Evolutionary conservation across 768 basidiomycete genomes (phyloP).

Genomic region (Tulasnella sp.): DNA sequence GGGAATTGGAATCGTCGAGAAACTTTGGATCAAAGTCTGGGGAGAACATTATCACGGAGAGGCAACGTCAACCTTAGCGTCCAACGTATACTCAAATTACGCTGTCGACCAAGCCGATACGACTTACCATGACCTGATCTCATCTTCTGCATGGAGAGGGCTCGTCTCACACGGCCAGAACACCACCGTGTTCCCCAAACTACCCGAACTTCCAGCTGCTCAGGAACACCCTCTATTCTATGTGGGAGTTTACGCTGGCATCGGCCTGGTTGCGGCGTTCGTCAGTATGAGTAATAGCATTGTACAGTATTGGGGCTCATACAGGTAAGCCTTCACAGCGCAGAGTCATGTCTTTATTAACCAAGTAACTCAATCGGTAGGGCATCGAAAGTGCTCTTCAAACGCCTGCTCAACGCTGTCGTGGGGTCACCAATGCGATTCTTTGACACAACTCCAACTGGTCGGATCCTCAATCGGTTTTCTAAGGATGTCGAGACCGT

Average conservation of each 20-base stretch:
- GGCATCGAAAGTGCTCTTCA: slow-evolving; percentile 25
- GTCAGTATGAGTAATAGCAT: slow-evolving; percentile 36
- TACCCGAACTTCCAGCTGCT: slow-evolving; percentile 25
- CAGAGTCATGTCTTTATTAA: neutral
- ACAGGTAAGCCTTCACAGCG: neutral
- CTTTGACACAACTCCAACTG: slow-evolving; percentile 66
- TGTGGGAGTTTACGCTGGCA: slow-evolving; percentile 51
- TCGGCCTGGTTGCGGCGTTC: slow-evolving; percentile 41
- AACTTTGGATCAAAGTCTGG: slow-evolving; percentile 43
- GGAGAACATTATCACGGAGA: slow-evolving; percentile 43
- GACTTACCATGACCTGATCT: neutral
- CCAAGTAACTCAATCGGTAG: neutral
- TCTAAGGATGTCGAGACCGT: slow-evolving; percentile 83
- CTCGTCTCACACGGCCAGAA: neutral
- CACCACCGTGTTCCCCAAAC: neutral
- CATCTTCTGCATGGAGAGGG: neutral
- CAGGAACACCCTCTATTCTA: slow-evolving; percentile 58
- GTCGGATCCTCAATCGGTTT: slow-evolving; percentile 40
- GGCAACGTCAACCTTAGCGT: neutral
- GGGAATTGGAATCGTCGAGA: slow-evolving; percentile 15
- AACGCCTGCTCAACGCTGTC: slow-evolving; percentile 51
- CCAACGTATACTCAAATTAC: neutral
- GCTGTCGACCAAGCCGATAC: neutral
- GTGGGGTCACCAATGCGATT: slow-evolving; percentile 68
- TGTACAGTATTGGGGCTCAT: slow-evolving; percentile 37